Conservation (phyloP, 2,329 filamentous ascomycete genomes). For the Ascochyta rabiei region DNA sequence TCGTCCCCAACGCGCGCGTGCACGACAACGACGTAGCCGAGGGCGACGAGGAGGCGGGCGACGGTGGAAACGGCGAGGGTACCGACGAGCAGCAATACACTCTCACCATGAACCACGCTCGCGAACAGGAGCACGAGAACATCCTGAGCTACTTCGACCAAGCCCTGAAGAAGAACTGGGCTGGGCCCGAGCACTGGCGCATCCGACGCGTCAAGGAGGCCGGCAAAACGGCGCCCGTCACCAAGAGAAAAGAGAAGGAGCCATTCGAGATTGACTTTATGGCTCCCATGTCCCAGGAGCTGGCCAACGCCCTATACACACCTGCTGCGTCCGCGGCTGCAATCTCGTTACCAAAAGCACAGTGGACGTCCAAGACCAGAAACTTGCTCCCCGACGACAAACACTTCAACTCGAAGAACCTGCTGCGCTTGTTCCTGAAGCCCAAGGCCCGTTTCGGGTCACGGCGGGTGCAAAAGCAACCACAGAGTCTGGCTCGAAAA, state of each 20-base stretch:
- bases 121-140: slow-evolving; percentile 81
- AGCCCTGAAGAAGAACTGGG: slow-evolving; percentile 95
- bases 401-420: slow-evolving; percentile 92
- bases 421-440: slow-evolving; percentile 90
- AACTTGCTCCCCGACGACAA: slow-evolving; percentile 97
- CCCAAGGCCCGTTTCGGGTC: slow-evolving; percentile 84
- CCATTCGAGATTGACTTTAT: slow-evolving; percentile 93
- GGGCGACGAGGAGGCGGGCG: slow-evolving; percentile 59
- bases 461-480: slow-evolving; percentile 56
- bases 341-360: slow-evolving; percentile 87
- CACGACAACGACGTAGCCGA: slow-evolving; percentile 67
- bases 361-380: slow-evolving; percentile 92
- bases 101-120: slow-evolving; percentile 75
- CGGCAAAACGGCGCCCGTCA: slow-evolving; percentile 63
- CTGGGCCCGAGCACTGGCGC: slow-evolving; percentile 97
- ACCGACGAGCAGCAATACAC: slow-evolving; percentile 73
- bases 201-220: slow-evolving; percentile 87
- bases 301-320: slow-evolving; percentile 81
- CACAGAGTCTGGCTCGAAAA: slow-evolving; percentile 27
- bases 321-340: slow-evolving; percentile 78
- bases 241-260: slow-evolving; percentile 91
- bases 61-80: slow-evolving; percentile 55
- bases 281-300: slow-evolving; percentile 70
- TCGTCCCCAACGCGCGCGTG: slow-evolving; percentile 84
- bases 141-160: slow-evolving; percentile 99